Evolutionary conservation across 208 protist genomes (phyloP).

Genomic region (Strigomonas oncopelti): DNA sequence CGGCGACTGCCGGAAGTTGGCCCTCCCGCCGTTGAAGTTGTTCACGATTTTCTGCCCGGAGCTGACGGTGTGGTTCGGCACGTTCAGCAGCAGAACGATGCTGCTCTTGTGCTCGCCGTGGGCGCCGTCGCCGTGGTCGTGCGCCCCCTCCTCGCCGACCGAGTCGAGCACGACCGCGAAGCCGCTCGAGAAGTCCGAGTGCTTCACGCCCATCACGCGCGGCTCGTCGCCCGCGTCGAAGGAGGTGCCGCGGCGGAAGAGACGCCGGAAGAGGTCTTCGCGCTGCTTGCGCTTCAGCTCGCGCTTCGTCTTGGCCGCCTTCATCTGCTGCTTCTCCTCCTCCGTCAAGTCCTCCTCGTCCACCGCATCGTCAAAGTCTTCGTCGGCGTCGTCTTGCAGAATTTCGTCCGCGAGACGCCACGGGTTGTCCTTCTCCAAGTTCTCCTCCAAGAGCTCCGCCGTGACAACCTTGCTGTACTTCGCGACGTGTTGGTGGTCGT

Average conservation of each 20-base stretch:
- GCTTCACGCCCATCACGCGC: slow-evolving; percentile 73
- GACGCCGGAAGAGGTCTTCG: slow-evolving; percentile 55
- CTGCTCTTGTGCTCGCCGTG: slow-evolving; percentile 50
- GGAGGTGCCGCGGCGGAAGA: slow-evolving; percentile 70
- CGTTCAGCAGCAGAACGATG: slow-evolving; percentile 63
- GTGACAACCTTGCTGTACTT: slow-evolving; percentile 76
- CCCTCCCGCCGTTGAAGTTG: slow-evolving; percentile 49
- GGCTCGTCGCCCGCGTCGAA: slow-evolving; percentile 45
- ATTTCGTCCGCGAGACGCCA: slow-evolving; percentile 65
- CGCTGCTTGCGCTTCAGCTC: slow-evolving; percentile 38
- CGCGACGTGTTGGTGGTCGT: slow-evolving; percentile 77
- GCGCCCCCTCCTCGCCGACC: slow-evolving; percentile 41
- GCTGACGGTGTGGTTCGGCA: slow-evolving; percentile 42
- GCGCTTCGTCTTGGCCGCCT: slow-evolving; percentile 21
- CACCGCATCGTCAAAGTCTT: slow-evolving; percentile 39
- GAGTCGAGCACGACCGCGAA: slow-evolving; percentile 75
- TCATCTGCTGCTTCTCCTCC: slow-evolving; percentile 27
- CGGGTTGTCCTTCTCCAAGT: slow-evolving; percentile 48
- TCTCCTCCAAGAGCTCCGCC: slow-evolving; percentile 37
- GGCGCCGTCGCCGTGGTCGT: slow-evolving; percentile 22
- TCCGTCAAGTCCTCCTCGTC: slow-evolving; percentile 47
- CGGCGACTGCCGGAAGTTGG: slow-evolving; percentile 43
- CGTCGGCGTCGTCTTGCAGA: slow-evolving; percentile 57
- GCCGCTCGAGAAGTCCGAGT: slow-evolving; percentile 67
- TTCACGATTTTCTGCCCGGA: slow-evolving; percentile 35